phyloP scores from a whole-genome alignment of 257 asterid species.

The Nicotiana attenuata region DNA sequence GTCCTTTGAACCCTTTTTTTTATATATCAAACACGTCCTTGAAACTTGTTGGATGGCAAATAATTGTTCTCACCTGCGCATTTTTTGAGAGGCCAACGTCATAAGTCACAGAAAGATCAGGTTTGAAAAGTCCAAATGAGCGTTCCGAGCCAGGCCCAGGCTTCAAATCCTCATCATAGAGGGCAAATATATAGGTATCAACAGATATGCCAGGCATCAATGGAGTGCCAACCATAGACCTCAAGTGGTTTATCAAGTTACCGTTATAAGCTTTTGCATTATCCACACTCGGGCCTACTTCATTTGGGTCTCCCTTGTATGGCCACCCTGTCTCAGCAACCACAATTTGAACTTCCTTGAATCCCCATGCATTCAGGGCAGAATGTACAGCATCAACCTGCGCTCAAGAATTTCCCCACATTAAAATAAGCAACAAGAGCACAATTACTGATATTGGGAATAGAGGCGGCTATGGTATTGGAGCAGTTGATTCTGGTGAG shows the following conservation, averaged over 20 bases:
- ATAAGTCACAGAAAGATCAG: constrained; percentile 61
- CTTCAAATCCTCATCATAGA: constrained; percentile 87
- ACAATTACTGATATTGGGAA: background rate
- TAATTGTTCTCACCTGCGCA: constrained; percentile 35
- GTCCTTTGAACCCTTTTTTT: background rate
- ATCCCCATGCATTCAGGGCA: constrained; percentile 74
- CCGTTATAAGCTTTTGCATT: constrained; percentile 88
- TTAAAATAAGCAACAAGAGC: background rate
- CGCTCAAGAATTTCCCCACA: constrained; percentile 5
- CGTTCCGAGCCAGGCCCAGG: constrained; percentile 87
- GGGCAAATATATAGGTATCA: constrained; percentile 87
- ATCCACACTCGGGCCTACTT: constrained; percentile 73
- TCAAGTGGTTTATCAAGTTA: constrained; percentile 79
- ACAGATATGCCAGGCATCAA: constrained; percentile 94
- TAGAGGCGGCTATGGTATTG: background rate
- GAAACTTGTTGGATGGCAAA: background rate
- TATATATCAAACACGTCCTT: background rate
- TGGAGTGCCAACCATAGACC: constrained; percentile 87
- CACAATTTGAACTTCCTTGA: constrained; percentile 76
- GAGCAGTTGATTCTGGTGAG: background rate
- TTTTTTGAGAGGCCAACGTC: constrained; percentile 61
- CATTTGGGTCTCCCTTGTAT: constrained; percentile 83
- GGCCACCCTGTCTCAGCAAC: constrained; percentile 99
- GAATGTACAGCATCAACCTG: constrained; percentile 89
- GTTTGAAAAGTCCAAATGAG: constrained; percentile 70